Evolutionary conservation across 2,329 filamentous ascomycete species (phyloP), one percentile per base, ranked within the genome.

Genomic region (Ophiocordyceps camponoti-rufipedis): DNA sequence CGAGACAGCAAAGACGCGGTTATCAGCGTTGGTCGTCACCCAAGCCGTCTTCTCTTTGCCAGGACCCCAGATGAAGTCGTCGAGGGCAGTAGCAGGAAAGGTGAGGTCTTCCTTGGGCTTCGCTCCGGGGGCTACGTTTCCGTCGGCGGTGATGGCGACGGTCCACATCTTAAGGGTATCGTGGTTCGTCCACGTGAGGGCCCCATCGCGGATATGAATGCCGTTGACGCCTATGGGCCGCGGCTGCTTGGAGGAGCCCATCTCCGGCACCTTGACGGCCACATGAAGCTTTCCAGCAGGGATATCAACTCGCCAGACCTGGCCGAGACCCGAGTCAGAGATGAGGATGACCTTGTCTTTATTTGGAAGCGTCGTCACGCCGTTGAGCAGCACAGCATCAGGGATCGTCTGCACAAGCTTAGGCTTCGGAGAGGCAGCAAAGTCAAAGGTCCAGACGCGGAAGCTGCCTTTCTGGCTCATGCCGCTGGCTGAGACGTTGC

Each of bases 401-500:
- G 46, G 41, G 12, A 47, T 23, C 7, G 33, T 18, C 12, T 29
- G 11, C 4, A 32, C 33, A 5, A 45, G 29, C 23, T 28, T 42
- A 13, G 44, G 41, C 14, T 29, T 16, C 43, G 19, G 14, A 11
- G 23, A 29, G 28, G 28, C n/a, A 28, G 29, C 18, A n/a, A 45
- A 45, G 23, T 45, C 44, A 19, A 35, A 42, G 12, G 38, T 44
- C 47, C 47, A 48, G 28, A 48, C 32, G 6, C 29, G 35, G 18
- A 44, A 46, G 14, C 23, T 28, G 6, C 47, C 44, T 41, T 44
- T 23, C 23, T 39, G 13, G 29, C 38, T 4, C 35, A 28, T 39
- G 23, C 47, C 44, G 6, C 23, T 14, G 5, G 23, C 11, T n/a
- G 18, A 41, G 29, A 48, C 4, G 51, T 47, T 45, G 23, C 48